Evolutionary conservation across 768 basidiomycete genomes (phyloP), one percentile per base, ranked within the genome.

Genomic region (Solioccasus polychromus): DNA sequence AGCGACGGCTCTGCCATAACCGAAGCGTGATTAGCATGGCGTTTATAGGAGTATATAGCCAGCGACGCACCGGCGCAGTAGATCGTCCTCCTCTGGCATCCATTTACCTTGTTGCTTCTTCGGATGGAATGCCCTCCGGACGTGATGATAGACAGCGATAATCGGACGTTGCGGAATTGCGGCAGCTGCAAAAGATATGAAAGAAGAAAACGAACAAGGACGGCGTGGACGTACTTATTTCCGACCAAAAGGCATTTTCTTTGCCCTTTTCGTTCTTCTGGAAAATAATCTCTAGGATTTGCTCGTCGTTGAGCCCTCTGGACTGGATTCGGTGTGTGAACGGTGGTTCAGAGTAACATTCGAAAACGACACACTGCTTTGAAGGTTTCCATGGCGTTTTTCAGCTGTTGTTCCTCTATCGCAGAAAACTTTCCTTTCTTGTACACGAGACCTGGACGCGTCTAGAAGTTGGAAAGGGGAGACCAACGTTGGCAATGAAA

Each of bases 381-480:
- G 59, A 82, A 89, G 8, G 68, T 63, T 45, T 84, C 80, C 28
- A 92, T 80, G 7, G 88, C 88, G 12, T 65, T 62, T 51, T 68
- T 74, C 1, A 91, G 64, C 50, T 83, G 82, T 20, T 80, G 74
- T 46, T 82, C 85, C 58, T 92, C 89, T 32, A 81, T 80, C 0
- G 83, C 78, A 20, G 88, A 89, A 57, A 92, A 92, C 59, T 88
- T 91, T 12, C 89, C 89, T 64, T 90, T 90, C 68, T 85, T 90
- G 63, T 88, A 91, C 3, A 87, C 76, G n/a, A 92, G 76, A 25
- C 88, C 88, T 91, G 46, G 19, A 48, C 35, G n/a, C n/a, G n/a
- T n/a, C n/a, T n/a, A 30, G 31, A 20, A 2, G 22, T 35, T 45
- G 30, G 20, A 35, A 44, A 51, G 48, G 12, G 37, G 44, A 24